Conservation (phyloP, 805 yeast genomes). For the Zygosaccharomyces gambellarensis region DNA sequence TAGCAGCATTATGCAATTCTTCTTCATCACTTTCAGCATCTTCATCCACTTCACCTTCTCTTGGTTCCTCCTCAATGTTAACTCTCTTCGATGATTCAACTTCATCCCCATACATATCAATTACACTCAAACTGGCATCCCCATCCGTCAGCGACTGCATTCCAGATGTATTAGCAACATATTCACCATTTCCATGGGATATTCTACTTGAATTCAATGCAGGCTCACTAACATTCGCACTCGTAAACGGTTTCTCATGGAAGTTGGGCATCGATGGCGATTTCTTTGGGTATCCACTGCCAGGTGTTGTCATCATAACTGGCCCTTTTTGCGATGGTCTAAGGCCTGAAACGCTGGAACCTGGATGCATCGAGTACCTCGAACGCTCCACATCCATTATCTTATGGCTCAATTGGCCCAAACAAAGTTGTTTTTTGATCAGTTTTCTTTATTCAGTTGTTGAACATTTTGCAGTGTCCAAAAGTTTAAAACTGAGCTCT, state of each 20-base stretch:
- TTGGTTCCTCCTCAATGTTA: neutral
- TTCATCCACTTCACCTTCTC: constrained; percentile 8
- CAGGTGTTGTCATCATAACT: neutral
- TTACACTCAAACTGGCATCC: constrained; percentile 34
- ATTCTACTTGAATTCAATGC: constrained; percentile 4
- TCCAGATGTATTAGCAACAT: constrained; percentile 2
- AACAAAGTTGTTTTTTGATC: neutral
- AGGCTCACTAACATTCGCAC: constrained; percentile 11
- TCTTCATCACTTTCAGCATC: constrained; percentile 10
- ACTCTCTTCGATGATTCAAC: constrained; percentile 11
- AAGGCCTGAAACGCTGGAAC: constrained; percentile 3
- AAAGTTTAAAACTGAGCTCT: neutral
- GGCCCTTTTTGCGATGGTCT: neutral
- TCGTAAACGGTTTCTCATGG: constrained; percentile 10
- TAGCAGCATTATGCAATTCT: neutral
- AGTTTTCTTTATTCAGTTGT: neutral
- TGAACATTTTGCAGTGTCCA: neutral
- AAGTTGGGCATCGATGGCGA: constrained; percentile 25
- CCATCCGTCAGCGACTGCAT: constrained; percentile 15
- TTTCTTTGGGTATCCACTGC: constrained; percentile 11
- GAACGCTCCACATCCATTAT: constrained; percentile 12
- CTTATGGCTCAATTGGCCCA: neutral
- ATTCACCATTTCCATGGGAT: neutral
- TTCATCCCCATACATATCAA: constrained; percentile 37
- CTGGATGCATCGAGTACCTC: constrained; percentile 10